Percentiles rank a stretch among this genome's conserved stretches.
Evolutionary conservation across 1,139 yeast species (phyloP).

Genomic region (Suhomyces taliae): DNA sequence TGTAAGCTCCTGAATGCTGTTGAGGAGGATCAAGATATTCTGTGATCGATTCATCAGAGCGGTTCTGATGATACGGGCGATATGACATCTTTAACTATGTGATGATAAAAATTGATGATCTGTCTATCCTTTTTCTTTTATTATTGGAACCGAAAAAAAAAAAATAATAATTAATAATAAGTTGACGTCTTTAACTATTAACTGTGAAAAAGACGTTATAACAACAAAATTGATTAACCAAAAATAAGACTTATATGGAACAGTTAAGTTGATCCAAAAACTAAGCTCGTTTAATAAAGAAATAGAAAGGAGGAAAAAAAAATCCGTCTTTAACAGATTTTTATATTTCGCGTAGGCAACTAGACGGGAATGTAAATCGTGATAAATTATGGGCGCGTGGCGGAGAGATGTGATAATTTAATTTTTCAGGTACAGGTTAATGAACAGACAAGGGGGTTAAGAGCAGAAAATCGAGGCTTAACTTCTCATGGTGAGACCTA

Average conservation of each 20-base stretch:
- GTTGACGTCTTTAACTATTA: too few relatives aligned
- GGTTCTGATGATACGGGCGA: constrained; percentile 7
- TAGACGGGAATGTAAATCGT: background rate
- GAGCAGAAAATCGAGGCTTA: too few relatives aligned
- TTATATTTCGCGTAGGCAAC: background rate
- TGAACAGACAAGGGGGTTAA: background rate
- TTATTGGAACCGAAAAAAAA: too few relatives aligned
- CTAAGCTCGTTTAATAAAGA: too few relatives aligned
- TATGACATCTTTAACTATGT: constrained; percentile 1
- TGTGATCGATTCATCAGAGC: constrained; percentile 11
- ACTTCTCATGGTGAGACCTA: too few relatives aligned
- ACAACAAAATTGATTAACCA: background rate
- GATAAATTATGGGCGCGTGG: background rate
- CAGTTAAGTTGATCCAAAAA: too few relatives aligned
- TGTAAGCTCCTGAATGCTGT: constrained; percentile 21
- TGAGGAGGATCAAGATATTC: constrained; percentile 16
- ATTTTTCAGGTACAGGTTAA: background rate
- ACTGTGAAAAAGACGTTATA: background rate
- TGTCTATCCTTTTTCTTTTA: too few relatives aligned
- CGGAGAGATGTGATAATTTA: too few relatives aligned
- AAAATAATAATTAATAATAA: too few relatives aligned
- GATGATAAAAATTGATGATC: background rate
- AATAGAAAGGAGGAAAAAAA: too few relatives aligned
- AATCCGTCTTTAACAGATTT: background rate
- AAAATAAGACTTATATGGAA: too few relatives aligned